Evolutionary conservation across 768 basidiomycete species (phyloP).

Genomic region (Amanita rubescens): DNA sequence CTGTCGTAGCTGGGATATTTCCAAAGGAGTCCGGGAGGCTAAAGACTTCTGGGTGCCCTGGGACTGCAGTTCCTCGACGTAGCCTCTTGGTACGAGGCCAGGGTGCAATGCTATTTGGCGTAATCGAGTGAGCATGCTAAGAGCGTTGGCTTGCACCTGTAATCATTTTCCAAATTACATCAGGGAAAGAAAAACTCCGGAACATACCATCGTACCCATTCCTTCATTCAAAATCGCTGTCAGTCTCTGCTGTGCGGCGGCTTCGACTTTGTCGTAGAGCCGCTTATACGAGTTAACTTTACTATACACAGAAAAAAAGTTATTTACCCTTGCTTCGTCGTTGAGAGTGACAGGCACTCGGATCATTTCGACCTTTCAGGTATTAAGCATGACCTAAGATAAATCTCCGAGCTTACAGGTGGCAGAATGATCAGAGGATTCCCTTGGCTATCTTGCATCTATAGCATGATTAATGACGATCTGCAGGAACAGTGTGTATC

Average conservation of each 20-base stretch:
- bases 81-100: constrained; percentile 61
- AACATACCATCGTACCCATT: constrained; percentile 34
- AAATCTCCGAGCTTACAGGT: constrained; percentile 31
- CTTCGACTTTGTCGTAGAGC: constrained; percentile 66
- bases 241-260: constrained; percentile 54
- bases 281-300: constrained; percentile 24
- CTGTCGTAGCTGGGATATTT: constrained; percentile 48
- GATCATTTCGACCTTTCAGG: constrained; percentile 65
- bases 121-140: constrained; percentile 81
- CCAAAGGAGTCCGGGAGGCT: constrained; percentile 33
- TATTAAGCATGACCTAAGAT: background rate
- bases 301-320: background rate
- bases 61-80: constrained; percentile 50
- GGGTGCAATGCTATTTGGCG: constrained; percentile 80
- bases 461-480: constrained; percentile 1
- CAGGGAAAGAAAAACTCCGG: too few species aligned
- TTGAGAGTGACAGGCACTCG: constrained; percentile 60
- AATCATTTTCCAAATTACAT: background rate
- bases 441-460: constrained; percentile 84
- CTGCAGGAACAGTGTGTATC: background rate
- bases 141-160: constrained; percentile 60
- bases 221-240: constrained; percentile 44
- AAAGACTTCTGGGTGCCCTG: background rate
- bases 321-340: constrained; percentile 55
- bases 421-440: constrained; percentile 71